phyloP scores from a whole-genome alignment of 2,329 filamentous ascomycete genomes.

The Cercospora citrullina region DNA sequence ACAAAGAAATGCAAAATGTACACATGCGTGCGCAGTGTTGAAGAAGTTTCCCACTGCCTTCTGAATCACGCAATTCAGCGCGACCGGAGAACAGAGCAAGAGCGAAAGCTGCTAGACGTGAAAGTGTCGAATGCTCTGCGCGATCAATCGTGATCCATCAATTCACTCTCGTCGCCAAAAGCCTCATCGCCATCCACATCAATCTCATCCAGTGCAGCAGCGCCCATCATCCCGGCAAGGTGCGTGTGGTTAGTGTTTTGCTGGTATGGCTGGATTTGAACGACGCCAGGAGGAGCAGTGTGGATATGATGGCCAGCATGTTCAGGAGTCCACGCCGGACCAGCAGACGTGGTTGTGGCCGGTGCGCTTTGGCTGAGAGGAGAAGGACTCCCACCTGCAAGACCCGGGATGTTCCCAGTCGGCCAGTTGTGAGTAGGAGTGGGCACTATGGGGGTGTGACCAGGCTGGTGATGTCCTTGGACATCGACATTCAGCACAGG shows the following conservation, averaged over 20 bases:
- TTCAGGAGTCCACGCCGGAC: slow-evolving; percentile 26
- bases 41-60: background rate
- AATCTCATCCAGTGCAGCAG: slow-evolving; percentile 41
- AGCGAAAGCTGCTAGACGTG: slow-evolving; percentile 1
- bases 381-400: slow-evolving; percentile 14
- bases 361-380: slow-evolving; percentile 36
- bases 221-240: slow-evolving; percentile 42
- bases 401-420: background rate
- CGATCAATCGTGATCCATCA: slow-evolving; percentile 38
- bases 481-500: slow-evolving; percentile 35
- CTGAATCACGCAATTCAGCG: background rate
- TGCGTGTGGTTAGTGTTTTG: slow-evolving; percentile 31
- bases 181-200: slow-evolving; percentile 44
- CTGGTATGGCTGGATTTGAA: background rate
- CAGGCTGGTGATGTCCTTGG: slow-evolving; percentile 29
- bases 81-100: background rate
- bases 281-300: slow-evolving; percentile 9
- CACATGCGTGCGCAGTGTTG: background rate
- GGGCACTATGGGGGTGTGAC: slow-evolving; percentile 32
- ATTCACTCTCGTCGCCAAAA: slow-evolving; percentile 49
- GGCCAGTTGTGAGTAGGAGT: slow-evolving; percentile 25
- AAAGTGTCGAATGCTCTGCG: background rate
- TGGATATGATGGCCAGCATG: background rate
- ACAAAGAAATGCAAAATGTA: background rate
- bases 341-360: slow-evolving; percentile 29